phyloP scores from a whole-genome alignment of 1,284 basidiomycete species.

The Rhodotorula sp. region DNA sequence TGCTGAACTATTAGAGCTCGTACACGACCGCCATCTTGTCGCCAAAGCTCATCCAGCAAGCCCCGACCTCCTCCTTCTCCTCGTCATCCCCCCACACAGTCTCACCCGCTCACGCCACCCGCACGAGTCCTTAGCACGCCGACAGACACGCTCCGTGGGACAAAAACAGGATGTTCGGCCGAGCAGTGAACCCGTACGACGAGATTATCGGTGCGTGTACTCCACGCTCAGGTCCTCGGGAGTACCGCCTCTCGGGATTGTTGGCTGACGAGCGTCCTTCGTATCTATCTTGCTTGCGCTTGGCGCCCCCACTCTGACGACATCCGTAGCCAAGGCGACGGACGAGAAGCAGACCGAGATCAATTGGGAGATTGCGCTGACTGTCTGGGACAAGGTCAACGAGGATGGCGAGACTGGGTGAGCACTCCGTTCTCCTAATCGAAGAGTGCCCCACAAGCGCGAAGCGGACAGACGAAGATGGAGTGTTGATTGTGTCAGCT shows the following conservation, averaged over 20 bases:
- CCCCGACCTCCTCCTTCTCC: no score
- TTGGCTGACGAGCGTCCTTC: no score
- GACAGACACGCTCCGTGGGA: no score
- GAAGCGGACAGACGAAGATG: neutral
- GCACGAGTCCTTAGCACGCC: neutral
- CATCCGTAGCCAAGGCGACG: slow-evolving; percentile 49
- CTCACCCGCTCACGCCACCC: neutral
- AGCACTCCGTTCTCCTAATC: slow-evolving; percentile 41
- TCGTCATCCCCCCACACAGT: neutral
- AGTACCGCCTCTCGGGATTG: no score
- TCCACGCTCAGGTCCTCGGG: neutral
- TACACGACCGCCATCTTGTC: no score
- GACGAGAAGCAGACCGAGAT: slow-evolving; percentile 62
- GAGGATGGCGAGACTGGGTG: slow-evolving; percentile 83
- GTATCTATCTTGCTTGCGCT: neutral
- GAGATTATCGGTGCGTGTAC: slow-evolving; percentile 77
- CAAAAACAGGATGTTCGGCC: slow-evolving; percentile 49
- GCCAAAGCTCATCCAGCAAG: no score
- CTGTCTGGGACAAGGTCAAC: slow-evolving; percentile 92
- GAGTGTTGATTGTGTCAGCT: neutral
- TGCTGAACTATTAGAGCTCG: no score
- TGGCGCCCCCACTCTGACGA: neutral
- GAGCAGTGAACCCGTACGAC: slow-evolving; percentile 73
- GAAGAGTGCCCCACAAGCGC: neutral
- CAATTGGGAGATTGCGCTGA: slow-evolving; percentile 93